These are phyloP conservation scores for Bjerkandera adusta DNA, from an alignment of 1,284 basidiomycete genomes.

Conservation along the genomic window DNA sequence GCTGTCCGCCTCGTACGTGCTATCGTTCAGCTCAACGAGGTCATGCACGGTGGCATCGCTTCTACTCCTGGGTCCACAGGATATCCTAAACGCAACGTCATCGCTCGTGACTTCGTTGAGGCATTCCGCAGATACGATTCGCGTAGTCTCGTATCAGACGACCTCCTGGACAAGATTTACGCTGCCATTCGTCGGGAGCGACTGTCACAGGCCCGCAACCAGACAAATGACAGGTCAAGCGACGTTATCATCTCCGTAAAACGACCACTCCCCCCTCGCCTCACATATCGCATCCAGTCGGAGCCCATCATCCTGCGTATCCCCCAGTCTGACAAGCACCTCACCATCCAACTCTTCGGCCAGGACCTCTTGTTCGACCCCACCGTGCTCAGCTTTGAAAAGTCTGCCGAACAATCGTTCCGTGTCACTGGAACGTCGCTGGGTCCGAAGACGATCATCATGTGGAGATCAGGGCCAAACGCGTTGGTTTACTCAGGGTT, in stretches of 20 bases:
- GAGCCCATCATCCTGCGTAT: conserved; percentile 83
- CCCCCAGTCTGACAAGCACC: conserved; percentile 73
- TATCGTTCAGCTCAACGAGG: conserved; percentile 85
- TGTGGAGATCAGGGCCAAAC: conserved; percentile 78
- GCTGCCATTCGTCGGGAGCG: conserved; percentile 69
- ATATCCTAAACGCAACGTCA: conserved; percentile 63
- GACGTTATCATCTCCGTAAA: conserved; percentile 67
- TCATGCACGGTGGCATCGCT: conserved; percentile 65
- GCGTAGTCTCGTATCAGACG: conserved; percentile 66
- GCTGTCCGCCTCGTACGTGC: conserved; percentile 80
- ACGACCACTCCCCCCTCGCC: conserved; percentile 68
- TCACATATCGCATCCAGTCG: conserved; percentile 85
- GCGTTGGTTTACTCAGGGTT: conserved; percentile 79
- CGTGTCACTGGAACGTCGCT: conserved; percentile 79
- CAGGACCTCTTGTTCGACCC: conserved; percentile 88
- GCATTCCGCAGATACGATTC: conserved; percentile 78
- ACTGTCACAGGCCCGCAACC: conserved; percentile 67
- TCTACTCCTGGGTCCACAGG: conserved; percentile 61
- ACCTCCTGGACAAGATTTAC: conserved; percentile 75
- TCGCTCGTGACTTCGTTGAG: conserved; percentile 73
- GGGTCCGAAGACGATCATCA: conserved; percentile 79
- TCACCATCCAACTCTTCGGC: conserved; percentile 81
- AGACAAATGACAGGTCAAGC: conserved; percentile 23
- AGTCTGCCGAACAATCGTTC: conserved; percentile 80
- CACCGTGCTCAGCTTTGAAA: conserved; percentile 73